Evolutionary conservation across 169 alveolate genomes (phyloP), one percentile per base, ranked within the genome.

Genomic region (Plasmodium reichenowi): DNA sequence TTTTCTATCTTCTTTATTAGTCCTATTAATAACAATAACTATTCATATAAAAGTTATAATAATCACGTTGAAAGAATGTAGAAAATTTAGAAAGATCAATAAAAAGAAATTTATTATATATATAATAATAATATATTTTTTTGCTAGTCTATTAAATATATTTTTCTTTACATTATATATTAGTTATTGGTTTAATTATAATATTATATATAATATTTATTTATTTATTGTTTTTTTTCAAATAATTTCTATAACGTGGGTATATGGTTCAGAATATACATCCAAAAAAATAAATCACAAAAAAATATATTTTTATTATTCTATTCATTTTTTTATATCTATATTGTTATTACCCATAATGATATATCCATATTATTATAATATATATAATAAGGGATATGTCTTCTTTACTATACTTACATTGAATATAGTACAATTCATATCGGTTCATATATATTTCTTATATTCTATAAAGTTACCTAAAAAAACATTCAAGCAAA

Each of bases 1-100:
- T 63, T 86, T 86, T 24, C 52, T 86, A 2, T 86, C 88, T 12
- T 86, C 62, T 73, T 10, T 72, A 20, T 26, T 45, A 22, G 66
- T 74, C 1, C 22, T 86, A 32, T 52, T 86, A n/a, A 86, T 43
- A n/a, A 59, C 88, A 17, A 70, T 70, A 43, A 66, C 88, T 71
- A 24, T 86, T 20, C 45, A 71, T 72, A 60, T 86, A 73, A 86
- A 86, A 73, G 86, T 85, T 20, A 48, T 72, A 59, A 29, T 86
- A 58, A 9, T 86, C 3, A 67, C 71, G 17, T 66, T 86, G 20
- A 86, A 86, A 64, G 92, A 86, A 32, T 59, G 92, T 86, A 56
- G 52, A 59, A 60, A 24, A 60, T 86, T 86, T 70, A 70, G 32
- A 86, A 63, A 63, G 1, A 13, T 15, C n/a, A 47, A 60, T 38